A percentile compares a stretch with the other conserved stretches of the same genome.
Conservation (phyloP, 1,284 basidiomycete genomes). For the Ustilago esculenta region DNA sequence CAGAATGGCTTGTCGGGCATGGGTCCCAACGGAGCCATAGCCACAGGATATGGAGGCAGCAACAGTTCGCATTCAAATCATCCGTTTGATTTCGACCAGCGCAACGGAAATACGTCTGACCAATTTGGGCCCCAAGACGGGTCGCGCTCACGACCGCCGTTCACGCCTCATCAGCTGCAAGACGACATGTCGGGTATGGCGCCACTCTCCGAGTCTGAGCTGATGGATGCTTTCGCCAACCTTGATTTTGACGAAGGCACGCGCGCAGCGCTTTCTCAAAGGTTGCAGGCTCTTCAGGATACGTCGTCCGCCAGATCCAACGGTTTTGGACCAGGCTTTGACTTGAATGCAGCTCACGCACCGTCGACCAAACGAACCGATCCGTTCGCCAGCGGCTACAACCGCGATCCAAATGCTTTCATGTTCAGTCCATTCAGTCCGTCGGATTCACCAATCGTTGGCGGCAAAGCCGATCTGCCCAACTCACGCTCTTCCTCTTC, state of each 20-base stretch:
- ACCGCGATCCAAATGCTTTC: slow-evolving; percentile 45
- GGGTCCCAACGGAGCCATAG: slow-evolving; percentile 10
- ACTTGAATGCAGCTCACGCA: background rate
- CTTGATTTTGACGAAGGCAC: slow-evolving; percentile 39
- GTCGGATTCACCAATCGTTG: slow-evolving; percentile 46
- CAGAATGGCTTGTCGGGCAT: slow-evolving; percentile 12
- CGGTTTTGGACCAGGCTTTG: slow-evolving; percentile 4
- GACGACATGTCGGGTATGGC: slow-evolving; percentile 7
- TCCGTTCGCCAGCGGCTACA: slow-evolving; percentile 29
- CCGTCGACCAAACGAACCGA: slow-evolving; percentile 7
- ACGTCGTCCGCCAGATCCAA: background rate
- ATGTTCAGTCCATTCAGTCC: slow-evolving; percentile 56
- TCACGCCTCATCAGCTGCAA: slow-evolving; percentile 19
- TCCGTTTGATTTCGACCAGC: slow-evolving; percentile 27
- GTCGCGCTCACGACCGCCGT: background rate
- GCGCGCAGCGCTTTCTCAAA: slow-evolving; percentile 17
- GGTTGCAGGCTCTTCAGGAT: slow-evolving; percentile 19
- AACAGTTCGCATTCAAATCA: slow-evolving; percentile 30
- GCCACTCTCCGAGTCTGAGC: slow-evolving; percentile 28
- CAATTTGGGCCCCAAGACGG: slow-evolving; percentile 7
- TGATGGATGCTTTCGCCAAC: slow-evolving; percentile 33
- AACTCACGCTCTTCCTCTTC: slow-evolving; percentile 11
- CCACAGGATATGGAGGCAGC: slow-evolving; percentile 8
- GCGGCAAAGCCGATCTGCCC: slow-evolving; percentile 40
- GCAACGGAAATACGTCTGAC: background rate